Evolutionary conservation across 2,329 filamentous ascomycete genomes (phyloP).

Genomic region (Teratosphaeria destructans): DNA sequence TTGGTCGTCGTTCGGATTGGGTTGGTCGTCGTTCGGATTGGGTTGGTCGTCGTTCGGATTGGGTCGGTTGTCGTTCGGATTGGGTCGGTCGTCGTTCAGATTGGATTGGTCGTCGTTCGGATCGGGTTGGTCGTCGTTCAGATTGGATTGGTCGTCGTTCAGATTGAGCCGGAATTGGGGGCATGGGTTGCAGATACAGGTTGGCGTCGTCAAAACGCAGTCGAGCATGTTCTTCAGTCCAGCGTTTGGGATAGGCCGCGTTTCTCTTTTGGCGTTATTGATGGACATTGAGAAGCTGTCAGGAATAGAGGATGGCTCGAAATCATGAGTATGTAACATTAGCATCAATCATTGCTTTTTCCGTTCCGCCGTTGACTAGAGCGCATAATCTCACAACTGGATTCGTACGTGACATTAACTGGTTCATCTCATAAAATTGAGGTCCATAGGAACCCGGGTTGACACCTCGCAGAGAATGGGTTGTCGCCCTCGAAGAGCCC

Average conservation of each 20-base stretch:
- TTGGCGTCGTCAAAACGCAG: no score
- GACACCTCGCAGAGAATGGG: not conserved
- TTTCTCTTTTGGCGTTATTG: not conserved
- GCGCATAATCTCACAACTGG: not conserved
- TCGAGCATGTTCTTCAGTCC: not conserved
- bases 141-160: not conserved
- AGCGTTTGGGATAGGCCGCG: not conserved
- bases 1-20: no score
- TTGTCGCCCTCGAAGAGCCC: not conserved
- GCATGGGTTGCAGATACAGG: no score
- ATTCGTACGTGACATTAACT: not conserved
- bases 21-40: not conserved
- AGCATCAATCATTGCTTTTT: not conserved
- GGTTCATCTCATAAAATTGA: no score
- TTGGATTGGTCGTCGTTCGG: not conserved
- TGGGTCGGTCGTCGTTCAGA: not conserved
- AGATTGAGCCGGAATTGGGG: no score
- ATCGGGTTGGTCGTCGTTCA: no score
- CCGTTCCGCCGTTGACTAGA: not conserved
- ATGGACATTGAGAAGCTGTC: not conserved
- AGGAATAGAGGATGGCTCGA: not conserved
- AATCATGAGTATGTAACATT: not conserved
- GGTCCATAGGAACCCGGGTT: no score
- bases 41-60: no score
- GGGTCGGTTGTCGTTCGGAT: no score